phyloP scores from a whole-genome alignment of 2,329 filamentous ascomycete genomes.

The Aureobasidium sp. region DNA sequence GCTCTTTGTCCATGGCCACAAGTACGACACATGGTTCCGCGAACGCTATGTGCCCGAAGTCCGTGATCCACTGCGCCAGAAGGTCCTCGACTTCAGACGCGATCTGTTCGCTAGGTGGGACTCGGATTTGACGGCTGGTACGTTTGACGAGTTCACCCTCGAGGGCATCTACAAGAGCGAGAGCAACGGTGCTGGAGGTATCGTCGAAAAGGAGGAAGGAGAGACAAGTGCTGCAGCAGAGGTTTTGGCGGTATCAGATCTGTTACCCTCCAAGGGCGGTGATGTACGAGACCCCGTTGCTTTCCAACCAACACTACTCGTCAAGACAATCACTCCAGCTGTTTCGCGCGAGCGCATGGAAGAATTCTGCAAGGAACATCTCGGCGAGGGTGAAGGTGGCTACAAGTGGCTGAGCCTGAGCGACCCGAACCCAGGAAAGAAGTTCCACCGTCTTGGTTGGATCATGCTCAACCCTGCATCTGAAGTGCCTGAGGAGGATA shows the following conservation, averaged over 20 bases:
- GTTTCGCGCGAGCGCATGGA: conserved; percentile 92
- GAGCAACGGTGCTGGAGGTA: conserved; percentile 74
- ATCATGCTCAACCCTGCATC: conserved; percentile 83
- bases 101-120: conserved; percentile 81
- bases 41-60: conserved; percentile 87
- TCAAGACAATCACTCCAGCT: conserved; percentile 96
- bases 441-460: conserved; percentile 97
- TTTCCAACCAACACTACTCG: conserved; percentile 83
- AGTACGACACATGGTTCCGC: conserved; percentile 95
- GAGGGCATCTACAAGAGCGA: conserved; percentile 93
- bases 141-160: conserved; percentile 89
- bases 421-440: conserved; percentile 93
- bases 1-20: conserved; percentile 83
- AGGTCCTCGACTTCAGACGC: conserved; percentile 72
- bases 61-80: conserved; percentile 62
- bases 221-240: conserved; percentile 88
- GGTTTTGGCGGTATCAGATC: conserved; percentile 82
- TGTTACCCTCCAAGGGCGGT: conserved; percentile 73
- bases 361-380: conserved; percentile 85
- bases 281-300: conserved; percentile 85
- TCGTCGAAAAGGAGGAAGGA: conserved; percentile 90
- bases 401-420: conserved; percentile 95
- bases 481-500: conserved; percentile 56
- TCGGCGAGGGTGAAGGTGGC: conserved; percentile 82
- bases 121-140: conserved; percentile 71